Evolutionary conservation across 1,284 basidiomycete genomes (phyloP), one percentile per base, ranked within the genome.

Genomic region (Malassezia sympodialis): DNA sequence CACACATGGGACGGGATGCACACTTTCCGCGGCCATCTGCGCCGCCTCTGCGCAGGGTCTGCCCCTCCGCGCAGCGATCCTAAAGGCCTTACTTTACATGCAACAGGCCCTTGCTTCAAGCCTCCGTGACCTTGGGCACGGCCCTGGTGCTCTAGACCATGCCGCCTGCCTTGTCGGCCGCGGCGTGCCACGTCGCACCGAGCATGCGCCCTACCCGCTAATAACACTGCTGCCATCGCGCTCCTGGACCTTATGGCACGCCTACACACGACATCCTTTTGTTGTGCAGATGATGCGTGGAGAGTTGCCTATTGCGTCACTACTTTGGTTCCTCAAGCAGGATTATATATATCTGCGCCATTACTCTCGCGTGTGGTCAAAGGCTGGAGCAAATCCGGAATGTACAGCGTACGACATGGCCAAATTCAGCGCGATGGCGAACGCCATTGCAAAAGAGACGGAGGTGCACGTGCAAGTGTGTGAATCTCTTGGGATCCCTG

Each of bases 1-100:
- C 3, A 72, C 90, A 0, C 91, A 96, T 69, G 91, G 91, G 1
- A 96, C 91, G 0, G 91, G 91, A 1, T 96, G 90, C 73, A 96
- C 91, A 0, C 79, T 96, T 8, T 86, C 84, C 35, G 84, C 90
- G 0, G 88, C 89, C 0, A 80, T 94, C 14, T 84, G 86, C 1
- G 84, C 83, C 48, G 79, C 79, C 21, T 76, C 90, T 12, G 83
- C 81, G 0, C 77, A 78, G 34, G 83, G 83, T 32, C 63, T 67
- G 64, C 71, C 64, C 83, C 82, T 87, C 24, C 69, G 76, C 0
- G 79, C 82, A 11, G 85, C 87, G 0, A 80, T 82, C 0, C 73
- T 78, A 14, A 69, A 75, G 11, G 88, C 85, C 0, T 84, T 84
- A 1, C 72, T 75, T 7, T 96, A 86, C 68, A 88, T 87, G 0